Evolutionary conservation across 257 asterid species (phyloP).

Genomic region (Cynanchum wilfordii): DNA sequence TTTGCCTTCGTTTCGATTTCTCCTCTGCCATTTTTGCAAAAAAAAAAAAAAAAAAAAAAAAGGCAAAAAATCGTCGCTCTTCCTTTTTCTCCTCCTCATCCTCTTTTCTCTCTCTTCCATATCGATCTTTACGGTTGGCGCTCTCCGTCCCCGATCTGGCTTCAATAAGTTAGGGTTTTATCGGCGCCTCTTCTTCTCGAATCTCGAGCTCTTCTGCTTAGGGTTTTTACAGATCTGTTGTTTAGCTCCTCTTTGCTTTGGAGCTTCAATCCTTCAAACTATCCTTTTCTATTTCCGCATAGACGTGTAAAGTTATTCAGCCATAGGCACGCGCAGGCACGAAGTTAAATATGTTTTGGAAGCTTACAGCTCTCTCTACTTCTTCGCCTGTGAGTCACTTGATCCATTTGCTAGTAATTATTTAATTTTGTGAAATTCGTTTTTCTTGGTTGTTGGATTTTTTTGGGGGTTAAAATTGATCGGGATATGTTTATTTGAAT

Average conservation of each 20-base stretch:
- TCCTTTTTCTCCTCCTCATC: not conserved
- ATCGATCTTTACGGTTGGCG: conserved; percentile 2
- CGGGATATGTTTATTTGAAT: too few relatives aligned
- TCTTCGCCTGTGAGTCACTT: conserved; percentile 80
- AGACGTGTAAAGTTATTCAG: not conserved
- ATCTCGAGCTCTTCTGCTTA: conserved; percentile 26
- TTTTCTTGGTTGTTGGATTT: not conserved
- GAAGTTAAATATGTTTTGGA: conserved; percentile 76
- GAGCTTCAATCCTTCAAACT: not conserved
- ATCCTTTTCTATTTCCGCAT: not conserved
- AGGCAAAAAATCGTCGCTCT: not conserved
- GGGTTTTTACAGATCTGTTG: conserved; percentile 56
- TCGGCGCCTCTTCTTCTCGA: conserved; percentile 1
- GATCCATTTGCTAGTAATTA: conserved; percentile 17
- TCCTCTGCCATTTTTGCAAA: conserved; percentile 12
- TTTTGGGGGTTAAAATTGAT: not conserved
- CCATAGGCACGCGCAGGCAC: conserved; percentile 6
- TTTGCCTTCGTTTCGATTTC: conserved; percentile 4
- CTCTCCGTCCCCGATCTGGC: conserved; percentile 4
- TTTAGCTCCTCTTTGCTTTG: not conserved
- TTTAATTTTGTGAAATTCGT: not conserved
- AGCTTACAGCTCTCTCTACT: conserved; percentile 77
- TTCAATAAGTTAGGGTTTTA: conserved; percentile 4
- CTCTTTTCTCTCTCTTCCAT: not conserved
- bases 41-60: conserved; percentile 7